A percentile compares a stretch with the other conserved stretches of the same genome.
These are phyloP conservation scores for Vicia sativa DNA, from an alignment of 306 rosid genomes.

Conservation along the genomic window DNA sequence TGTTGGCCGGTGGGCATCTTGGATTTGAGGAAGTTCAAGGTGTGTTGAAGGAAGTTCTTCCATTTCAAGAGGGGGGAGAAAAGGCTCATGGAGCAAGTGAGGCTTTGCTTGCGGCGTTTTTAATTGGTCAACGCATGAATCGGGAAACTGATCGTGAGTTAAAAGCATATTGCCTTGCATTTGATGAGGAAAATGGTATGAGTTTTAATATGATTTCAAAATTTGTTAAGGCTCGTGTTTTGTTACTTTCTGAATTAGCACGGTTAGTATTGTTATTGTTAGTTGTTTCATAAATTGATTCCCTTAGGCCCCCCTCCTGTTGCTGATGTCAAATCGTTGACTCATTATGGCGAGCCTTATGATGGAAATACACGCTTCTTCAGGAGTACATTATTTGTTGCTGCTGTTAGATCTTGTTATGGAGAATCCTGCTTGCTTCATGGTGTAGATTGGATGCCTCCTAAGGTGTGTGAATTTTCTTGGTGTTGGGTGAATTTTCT, in stretches of 20 bases:
- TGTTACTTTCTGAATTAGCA: constrained; percentile 24
- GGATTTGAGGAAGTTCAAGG: constrained; percentile 98
- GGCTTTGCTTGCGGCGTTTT: constrained; percentile 86
- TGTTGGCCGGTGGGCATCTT: constrained; percentile 92
- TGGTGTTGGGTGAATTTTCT: constrained; percentile 13
- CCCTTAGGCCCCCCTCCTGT: constrained; percentile 75
- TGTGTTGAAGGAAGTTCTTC: constrained; percentile 79
- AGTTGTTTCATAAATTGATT: constrained; percentile 39
- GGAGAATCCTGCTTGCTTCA: constrained; percentile 95
- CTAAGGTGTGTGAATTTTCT: constrained; percentile 64
- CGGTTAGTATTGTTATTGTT: constrained; percentile 9
- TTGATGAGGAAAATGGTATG: constrained; percentile 87
- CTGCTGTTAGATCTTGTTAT: constrained; percentile 91
- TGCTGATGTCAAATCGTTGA: constrained; percentile 86
- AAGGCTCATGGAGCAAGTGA: constrained; percentile 63
- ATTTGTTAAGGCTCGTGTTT: constrained; percentile 28
- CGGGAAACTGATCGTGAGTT: constrained; percentile 92
- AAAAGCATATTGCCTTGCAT: constrained; percentile 94
- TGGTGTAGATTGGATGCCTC: constrained; percentile 96
- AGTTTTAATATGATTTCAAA: constrained; percentile 34
- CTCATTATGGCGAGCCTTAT: constrained; percentile 96
- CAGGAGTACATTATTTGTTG: constrained; percentile 94
- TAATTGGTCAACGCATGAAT: constrained; percentile 97
- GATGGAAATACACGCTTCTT: constrained; percentile 96
- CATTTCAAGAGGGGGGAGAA: constrained; percentile 48